These are phyloP conservation scores for Plasmodium yoelii DNA, from an alignment of 169 alveolate species.

Conservation along the genomic window DNA sequence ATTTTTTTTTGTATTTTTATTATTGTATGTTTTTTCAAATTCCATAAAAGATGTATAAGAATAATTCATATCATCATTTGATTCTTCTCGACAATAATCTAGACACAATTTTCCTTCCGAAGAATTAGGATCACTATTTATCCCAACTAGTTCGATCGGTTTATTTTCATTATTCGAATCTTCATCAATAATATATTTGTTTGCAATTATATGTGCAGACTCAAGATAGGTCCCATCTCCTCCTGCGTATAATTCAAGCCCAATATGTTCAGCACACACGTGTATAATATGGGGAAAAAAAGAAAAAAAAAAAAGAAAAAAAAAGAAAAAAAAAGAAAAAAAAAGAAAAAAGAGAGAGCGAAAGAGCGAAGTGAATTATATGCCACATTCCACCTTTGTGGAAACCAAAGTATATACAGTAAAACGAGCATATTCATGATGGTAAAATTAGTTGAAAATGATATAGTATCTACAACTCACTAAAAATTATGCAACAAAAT, in stretches of 20 bases:
- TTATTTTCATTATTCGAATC: slow-evolving; percentile 14
- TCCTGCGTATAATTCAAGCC: neutral
- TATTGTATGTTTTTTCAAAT: slow-evolving; percentile 30
- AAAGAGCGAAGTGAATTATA: no score
- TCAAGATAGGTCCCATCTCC: slow-evolving; percentile 73
- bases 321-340: no score
- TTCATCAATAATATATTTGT: slow-evolving; percentile 39
- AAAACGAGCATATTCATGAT: neutral
- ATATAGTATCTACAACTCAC: no score
- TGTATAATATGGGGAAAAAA: no score
- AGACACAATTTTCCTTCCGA: slow-evolving; percentile 70
- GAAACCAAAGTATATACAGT: neutral
- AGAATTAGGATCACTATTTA: slow-evolving; percentile 58
- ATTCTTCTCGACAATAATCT: slow-evolving; percentile 5
- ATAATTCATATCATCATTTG: slow-evolving; percentile 12
- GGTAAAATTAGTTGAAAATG: neutral
- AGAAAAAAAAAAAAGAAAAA: no score
- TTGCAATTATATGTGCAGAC: slow-evolving; percentile 66
- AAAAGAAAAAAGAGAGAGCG: neutral
- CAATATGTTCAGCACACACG: neutral
- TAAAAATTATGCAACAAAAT: no score
- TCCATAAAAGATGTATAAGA: slow-evolving; percentile 26
- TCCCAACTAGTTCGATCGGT: slow-evolving; percentile 47
- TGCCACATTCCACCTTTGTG: neutral
- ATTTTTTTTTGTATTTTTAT: slow-evolving; percentile 28